Base-by-base conservation (phyloP, 1,284 basidiomycete species). In the Sphagnurus paluster region DNA sequence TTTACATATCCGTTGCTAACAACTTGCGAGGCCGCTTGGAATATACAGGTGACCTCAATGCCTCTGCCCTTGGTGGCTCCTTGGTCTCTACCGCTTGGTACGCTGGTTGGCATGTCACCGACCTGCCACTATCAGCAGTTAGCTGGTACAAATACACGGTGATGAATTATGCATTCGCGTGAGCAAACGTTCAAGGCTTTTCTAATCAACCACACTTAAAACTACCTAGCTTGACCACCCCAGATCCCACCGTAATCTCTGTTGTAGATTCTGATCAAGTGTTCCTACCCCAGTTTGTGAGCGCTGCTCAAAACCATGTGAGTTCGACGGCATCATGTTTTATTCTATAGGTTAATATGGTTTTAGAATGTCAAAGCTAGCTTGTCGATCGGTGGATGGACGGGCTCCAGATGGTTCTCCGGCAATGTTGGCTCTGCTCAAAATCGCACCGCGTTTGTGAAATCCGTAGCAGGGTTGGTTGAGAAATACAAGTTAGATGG, bases 311-410 rank as follows among this genome's bases (percentile, higher is more conserved):
- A 30, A 53, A 74, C 52, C 68, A 84, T 62, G 83, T 83, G 51
- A 56, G 74, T 59, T 11, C 34, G 3, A 48, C 10, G 26, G 40
- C 6, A n/a, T 19, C 13, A 9, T 20, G 24, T 3, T 34, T 42
- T 25, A 49, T 13, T 35, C 19, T 25, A 16, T 19, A 34, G 30
- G 38, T 42, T n/a, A 44, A 44, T 26, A 38, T 29, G 21, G 38
- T 43, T 30, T 39, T 53, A 79, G 70, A 72, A 75, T 48, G 88
- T 92, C 33, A 76, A 79, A 51, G 88, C 93, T 13, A 68, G 84
- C 46, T 68, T 95, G 33, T 88, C 90, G 33, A 76, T 97, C 36
- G 93, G 93, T 44, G 93, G 93, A 30, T 96, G 92, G 92, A 82
- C 81, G 4, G 92, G 90, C 16, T 87, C 85, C 3, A 63, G 65